These are phyloP conservation scores for Dactylellina cionopaga DNA, from an alignment of 2,329 filamentous ascomycete species.

Conservation along the genomic window DNA sequence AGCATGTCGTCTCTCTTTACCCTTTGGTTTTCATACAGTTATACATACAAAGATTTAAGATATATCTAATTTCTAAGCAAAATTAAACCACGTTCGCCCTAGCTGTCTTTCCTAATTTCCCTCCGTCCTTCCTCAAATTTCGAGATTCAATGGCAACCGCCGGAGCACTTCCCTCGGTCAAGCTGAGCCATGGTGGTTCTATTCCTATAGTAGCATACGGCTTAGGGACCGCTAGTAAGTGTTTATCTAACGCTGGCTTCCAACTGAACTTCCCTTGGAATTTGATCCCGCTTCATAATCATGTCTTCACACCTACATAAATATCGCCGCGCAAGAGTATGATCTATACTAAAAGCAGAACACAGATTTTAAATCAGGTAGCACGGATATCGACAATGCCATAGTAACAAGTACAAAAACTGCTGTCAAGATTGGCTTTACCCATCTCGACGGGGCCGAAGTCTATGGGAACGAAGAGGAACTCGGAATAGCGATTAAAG, in stretches of 20 bases:
- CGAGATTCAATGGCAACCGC: conserved; percentile 3
- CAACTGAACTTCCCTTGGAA: too few relatives aligned
- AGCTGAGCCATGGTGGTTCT: conserved; percentile 20
- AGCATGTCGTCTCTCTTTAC: too few relatives aligned
- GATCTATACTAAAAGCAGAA: background rate
- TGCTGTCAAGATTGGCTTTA: conserved; percentile 76
- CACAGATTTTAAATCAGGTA: conserved; percentile 63
- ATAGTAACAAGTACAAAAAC: conserved; percentile 66
- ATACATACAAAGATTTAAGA: too few relatives aligned
- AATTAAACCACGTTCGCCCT: too few relatives aligned
- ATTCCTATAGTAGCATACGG: conserved; percentile 41
- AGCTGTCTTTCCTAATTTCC: too few relatives aligned
- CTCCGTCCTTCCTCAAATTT: background rate
- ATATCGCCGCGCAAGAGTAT: too few relatives aligned
- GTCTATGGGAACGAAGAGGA: conserved; percentile 74
- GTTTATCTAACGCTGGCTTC: background rate
- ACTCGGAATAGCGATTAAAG: conserved; percentile 76
- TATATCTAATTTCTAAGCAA: too few relatives aligned
- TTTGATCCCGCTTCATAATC: too few relatives aligned
- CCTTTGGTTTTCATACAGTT: too few relatives aligned
- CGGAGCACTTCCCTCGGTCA: background rate
- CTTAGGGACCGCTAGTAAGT: conserved; percentile 45
- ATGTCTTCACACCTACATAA: too few relatives aligned
- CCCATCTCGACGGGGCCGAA: conserved; percentile 79
- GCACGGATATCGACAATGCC: conserved; percentile 58